phyloP scores from a whole-genome alignment of 352 stramenopile genomes.

The Ophiocytium majus region DNA sequence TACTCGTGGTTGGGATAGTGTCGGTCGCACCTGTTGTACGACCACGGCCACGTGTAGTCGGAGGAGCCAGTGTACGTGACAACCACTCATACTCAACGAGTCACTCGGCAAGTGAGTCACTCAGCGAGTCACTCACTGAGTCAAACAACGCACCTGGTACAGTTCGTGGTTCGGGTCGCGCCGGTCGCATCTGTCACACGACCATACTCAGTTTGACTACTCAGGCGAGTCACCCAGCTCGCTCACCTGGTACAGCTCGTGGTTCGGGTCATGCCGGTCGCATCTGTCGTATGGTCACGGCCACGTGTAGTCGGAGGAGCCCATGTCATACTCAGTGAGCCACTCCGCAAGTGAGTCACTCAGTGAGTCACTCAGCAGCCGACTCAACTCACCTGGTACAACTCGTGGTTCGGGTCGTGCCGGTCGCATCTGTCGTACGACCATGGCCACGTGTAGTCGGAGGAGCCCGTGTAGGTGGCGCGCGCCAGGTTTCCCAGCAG shows the following conservation, averaged over 20 bases:
- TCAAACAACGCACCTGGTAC: background rate
- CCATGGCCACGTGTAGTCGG: conserved; percentile 72
- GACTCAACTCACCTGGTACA: background rate
- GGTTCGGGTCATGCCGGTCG: too few relatives aligned
- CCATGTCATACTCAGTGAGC: conserved; percentile 66
- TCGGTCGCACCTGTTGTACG: conserved; percentile 76
- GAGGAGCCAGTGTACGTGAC: conserved; percentile 79
- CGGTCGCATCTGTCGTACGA: conserved; percentile 86
- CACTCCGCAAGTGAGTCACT: too few relatives aligned
- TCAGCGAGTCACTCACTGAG: too few relatives aligned
- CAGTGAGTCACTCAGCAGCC: too few relatives aligned
- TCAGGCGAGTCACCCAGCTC: too few relatives aligned
- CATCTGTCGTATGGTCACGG: conserved; percentile 92
- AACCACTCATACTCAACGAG: conserved; percentile 64
- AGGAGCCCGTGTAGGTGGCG: conserved; percentile 77
- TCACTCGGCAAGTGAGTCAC: too few relatives aligned
- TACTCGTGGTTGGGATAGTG: too few relatives aligned
- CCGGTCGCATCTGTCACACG: conserved; percentile 83
- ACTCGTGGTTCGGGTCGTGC: conserved; percentile 64
- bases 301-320: conserved; percentile 57
- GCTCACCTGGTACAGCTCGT: too few relatives aligned
- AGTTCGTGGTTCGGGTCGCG: conserved; percentile 64
- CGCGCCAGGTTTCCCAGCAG: conserved; percentile 95
- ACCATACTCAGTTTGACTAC: too few relatives aligned
- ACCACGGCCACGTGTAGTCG: conserved; percentile 75